phyloP scores from a whole-genome alignment of 805 yeast genomes.

The Metschnikowia orientalis region DNA sequence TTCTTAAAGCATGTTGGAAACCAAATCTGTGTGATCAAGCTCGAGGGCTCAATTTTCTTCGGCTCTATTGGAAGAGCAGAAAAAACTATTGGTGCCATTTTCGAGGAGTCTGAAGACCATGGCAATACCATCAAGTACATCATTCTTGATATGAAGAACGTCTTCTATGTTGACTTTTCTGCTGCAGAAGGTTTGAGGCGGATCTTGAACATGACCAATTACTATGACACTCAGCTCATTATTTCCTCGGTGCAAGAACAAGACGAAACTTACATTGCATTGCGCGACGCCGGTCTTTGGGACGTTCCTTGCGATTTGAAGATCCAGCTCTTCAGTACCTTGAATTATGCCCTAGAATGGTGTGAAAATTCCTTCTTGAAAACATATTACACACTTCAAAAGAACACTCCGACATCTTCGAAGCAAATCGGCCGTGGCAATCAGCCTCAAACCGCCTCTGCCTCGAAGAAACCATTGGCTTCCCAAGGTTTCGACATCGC shows the following conservation, averaged over 20 bases:
- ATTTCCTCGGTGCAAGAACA: conserved; percentile 72
- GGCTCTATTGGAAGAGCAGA: conserved; percentile 95
- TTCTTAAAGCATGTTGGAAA: conserved; percentile 82
- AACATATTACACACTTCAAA: conserved; percentile 44
- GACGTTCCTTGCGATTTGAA: conserved; percentile 33
- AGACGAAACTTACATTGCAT: conserved; percentile 62
- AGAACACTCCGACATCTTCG: conserved; percentile 17
- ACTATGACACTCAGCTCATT: conserved; percentile 65
- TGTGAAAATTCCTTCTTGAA: conserved; percentile 86
- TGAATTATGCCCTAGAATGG: conserved; percentile 92
- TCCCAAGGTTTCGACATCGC: conserved; percentile 23
- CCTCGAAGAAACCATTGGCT: conserved; percentile 12
- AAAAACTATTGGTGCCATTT: conserved; percentile 57
- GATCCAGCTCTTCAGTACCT: conserved; percentile 65
- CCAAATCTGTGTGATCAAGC: conserved; percentile 81
- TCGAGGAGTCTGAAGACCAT: conserved; percentile 50
- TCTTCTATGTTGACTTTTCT: conserved; percentile 79
- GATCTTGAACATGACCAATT: conserved; percentile 70
- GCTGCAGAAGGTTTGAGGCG: conserved; percentile 95
- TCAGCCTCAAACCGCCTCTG: conserved; percentile 2
- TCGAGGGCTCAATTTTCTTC: conserved; percentile 86
- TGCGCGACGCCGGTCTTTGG: conserved; percentile 82
- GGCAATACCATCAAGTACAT: conserved; percentile 70
- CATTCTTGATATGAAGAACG: conserved; percentile 80
- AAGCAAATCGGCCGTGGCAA: conserved; percentile 11